Evolutionary conservation across 768 basidiomycete species (phyloP), one percentile per base, ranked within the genome.

Genomic region (Phaeolepiota aurea): DNA sequence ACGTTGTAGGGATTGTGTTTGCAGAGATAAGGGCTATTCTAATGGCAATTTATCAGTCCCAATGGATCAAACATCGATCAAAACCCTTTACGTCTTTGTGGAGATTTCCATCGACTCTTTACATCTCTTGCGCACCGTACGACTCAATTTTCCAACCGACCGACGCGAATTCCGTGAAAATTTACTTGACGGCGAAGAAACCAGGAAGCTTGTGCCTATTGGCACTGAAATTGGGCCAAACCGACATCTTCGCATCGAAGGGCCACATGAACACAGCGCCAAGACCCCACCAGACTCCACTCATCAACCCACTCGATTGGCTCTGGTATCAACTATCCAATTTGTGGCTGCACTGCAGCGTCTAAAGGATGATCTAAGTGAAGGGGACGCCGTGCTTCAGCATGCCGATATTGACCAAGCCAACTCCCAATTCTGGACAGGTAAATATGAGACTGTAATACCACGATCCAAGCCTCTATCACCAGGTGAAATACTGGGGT

Each of bases 41-140:
- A n/a, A n/a, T n/a, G n/a, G n/a, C n/a, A n/a, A n/a, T n/a, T n/a
- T n/a, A n/a, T 42, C 46, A 96, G 96, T 99, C 4, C 96, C 96
- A 0, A 90, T 97, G 61, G 88, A 93, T 52, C 84, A 89, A 48
- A 97, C 92, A 0, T 75, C 76, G 2, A 85, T 98, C 56, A 96
- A 89, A 55, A 97, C 94, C 0, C 79, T 99, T 14, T 99, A 99
- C 55, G 76, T 99, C 41, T 99, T 99, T 53, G 96, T 99, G 18
- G 96, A 99, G 61, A 98, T 99, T 47, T 74, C 77, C 11, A 90
- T 99, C 52, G 96, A 99, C 59, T 79, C 86, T 0, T 48, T 61
- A 0, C 96, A 99, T 60, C 76, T 98, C 21, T 66, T 69, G 2
- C 75, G 89, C 49, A 88, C 93, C 1, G 72, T 99, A 44, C 79